Evolutionary conservation across 1,284 basidiomycete genomes (phyloP).

Genomic region (Leccinum fallax): DNA sequence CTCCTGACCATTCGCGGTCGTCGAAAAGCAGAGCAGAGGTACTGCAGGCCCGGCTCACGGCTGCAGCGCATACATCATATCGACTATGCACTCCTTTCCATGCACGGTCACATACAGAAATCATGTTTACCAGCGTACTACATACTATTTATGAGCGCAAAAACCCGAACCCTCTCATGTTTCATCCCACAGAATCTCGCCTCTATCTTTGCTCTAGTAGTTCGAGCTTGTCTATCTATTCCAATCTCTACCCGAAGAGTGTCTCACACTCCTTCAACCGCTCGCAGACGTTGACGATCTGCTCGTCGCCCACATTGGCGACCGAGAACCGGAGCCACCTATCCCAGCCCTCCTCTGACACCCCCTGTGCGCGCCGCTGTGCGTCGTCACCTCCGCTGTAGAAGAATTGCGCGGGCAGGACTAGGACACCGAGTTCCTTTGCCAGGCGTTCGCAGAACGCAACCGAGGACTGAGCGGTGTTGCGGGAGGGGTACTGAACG

Average conservation of each 20-base stretch:
- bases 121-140: no score
- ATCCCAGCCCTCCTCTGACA: slow-evolving; percentile 38
- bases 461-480: slow-evolving; percentile 38
- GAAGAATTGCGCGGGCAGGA: slow-evolving; percentile 75
- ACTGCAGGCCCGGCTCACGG: no score
- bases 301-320: slow-evolving; percentile 75
- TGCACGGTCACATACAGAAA: no score
- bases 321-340: slow-evolving; percentile 80
- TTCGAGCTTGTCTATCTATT: background rate
- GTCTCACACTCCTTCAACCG: slow-evolving; percentile 52
- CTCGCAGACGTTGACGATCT: slow-evolving; percentile 59
- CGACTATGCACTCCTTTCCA: slow-evolving; percentile 36
- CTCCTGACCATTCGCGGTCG: no score
- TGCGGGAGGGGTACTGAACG: slow-evolving; percentile 69
- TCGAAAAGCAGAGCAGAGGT: no score
- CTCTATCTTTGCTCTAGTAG: background rate
- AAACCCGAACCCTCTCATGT: no score
- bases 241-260: slow-evolving; percentile 16
- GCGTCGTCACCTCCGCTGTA: slow-evolving; percentile 33
- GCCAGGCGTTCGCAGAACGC: slow-evolving; percentile 66
- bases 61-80: no score
- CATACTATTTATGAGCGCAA: no score
- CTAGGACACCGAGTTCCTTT: slow-evolving; percentile 63
- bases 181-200: background rate
- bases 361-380: slow-evolving; percentile 24